Percentiles rank a stretch among this genome's conserved stretches.
Evolutionary conservation across 1,284 basidiomycete genomes (phyloP).

Genomic region (Cutaneotrichosporon arboriforme): DNA sequence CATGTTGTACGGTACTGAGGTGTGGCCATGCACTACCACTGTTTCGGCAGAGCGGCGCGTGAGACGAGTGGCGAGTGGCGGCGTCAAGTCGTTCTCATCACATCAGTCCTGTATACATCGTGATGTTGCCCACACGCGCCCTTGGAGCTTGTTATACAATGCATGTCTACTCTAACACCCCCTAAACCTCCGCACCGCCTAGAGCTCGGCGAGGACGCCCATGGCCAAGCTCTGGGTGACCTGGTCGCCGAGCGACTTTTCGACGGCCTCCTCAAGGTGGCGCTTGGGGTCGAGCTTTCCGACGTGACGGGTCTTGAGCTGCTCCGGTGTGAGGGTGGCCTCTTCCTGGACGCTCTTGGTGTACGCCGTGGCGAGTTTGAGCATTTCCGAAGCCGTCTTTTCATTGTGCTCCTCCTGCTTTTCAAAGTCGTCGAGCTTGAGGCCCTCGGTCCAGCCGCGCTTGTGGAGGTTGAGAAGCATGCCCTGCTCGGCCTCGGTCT

Average conservation of each 20-base stretch:
- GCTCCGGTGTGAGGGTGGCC: constrained; percentile 79
- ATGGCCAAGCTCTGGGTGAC: constrained; percentile 89
- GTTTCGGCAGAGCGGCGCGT: no score
- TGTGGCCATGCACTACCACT: no score
- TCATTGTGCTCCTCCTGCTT: constrained; percentile 79
- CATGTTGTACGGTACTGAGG: background rate
- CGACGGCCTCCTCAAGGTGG: constrained; percentile 93
- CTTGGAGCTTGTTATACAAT: constrained; percentile 17
- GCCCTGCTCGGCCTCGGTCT: constrained; percentile 93
- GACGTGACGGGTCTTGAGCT: constrained; percentile 91
- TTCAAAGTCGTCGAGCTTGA: constrained; percentile 83
- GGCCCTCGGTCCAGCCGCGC: constrained; percentile 93
- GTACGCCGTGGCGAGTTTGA: constrained; percentile 80
- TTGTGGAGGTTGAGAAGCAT: constrained; percentile 98
- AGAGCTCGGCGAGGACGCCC: constrained; percentile 81
- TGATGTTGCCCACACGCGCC: background rate
- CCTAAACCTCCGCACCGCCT: constrained; percentile 19
- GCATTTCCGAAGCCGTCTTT: constrained; percentile 91
- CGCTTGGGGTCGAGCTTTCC: constrained; percentile 97
- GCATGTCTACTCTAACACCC: constrained; percentile 16
- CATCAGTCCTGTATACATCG: no score
- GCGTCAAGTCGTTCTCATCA: no score
- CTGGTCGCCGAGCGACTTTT: constrained; percentile 91
- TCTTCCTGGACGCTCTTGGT: constrained; percentile 96
- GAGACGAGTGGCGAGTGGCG: no score